Base-by-base conservation (phyloP, 2,329 filamentous ascomycete species). In the Pestalotiopsis fici region DNA sequence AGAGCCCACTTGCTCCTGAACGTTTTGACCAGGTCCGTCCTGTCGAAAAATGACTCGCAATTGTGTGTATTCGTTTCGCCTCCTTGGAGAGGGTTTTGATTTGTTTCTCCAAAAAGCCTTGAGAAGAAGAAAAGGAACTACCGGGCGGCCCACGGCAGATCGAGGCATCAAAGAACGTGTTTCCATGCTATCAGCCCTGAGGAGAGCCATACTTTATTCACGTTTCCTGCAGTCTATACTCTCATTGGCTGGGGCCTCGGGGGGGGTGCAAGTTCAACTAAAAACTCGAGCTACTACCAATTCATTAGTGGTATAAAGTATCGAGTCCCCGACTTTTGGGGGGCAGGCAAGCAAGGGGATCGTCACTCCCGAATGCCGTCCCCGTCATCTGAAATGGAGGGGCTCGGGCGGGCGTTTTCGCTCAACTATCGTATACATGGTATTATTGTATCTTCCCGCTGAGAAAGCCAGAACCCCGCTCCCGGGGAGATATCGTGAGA, bases 191-290 rank as follows among this genome's bases (percentile, higher is more conserved):
- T 35, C 43, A 37, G n/a, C 25, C 43, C 27, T n/a, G 47, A 28
- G 50, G 28, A 43, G 25, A 27, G 25, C 39, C 31, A 21, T 21
- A 23, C 25, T 18, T 21, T 15, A 28, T 47, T 65, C 64, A 59
- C 56, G 56, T 65, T 65, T 59, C 64, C 27, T 27, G 9, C 18
- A 23, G 3, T 15, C 28, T 31, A 12, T 43, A 54, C n/a, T 59
- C 64, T 65, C 28, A 65, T 65, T 65, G 64, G 64, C 23, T 25
- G 43, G 18, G 31, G 31, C 13, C 27, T 65, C 25, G 43, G 28
- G 13, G n/a, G n/a, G n/a, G n/a, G n/a, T n/a, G n/a, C n/a, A 39
- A 55, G 43, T 65, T 31, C 18, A 18, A 65, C 60, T 39, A 60
- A 31, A 15, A 15, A 7, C 25, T 28, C 25, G 15, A 60, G 27